Evolutionary conservation across 768 basidiomycete species (phyloP), one percentile per base, ranked within the genome.

Genomic region (Candolleomyces eurysporus): DNA sequence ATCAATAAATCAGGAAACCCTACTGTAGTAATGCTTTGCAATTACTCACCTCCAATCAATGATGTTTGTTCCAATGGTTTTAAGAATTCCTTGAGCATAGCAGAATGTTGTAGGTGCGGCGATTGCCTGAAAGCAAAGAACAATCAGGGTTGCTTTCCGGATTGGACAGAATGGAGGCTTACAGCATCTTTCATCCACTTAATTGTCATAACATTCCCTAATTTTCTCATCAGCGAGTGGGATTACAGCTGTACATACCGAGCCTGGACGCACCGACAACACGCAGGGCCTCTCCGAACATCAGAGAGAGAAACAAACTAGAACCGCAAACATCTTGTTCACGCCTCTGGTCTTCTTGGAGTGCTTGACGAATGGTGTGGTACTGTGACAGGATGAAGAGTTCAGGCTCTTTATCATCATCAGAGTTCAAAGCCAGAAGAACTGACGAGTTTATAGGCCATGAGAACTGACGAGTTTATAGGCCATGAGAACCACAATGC

Each of bases 221-320:
- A 11, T 14, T 21, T 54, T 43, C 26, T 26, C n/a, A 2, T 43
- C 42, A 30, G 14, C 19, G 36, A 16, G 6, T 5, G 10, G 36
- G 2, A n/a, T 16, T 26, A 26, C 5, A 9, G 42, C 14, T n/a
- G 21, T 9, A 22, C 11, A 8, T 22, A 17, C 19, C 7, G 9
- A 45, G 19, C 19, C 14, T 40, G 30, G 46, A 55, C 48, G 26
- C 19, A 57, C 60, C 60, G 21, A 57, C 36, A 11, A 46, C 21
- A 6, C 60, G 43, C 21, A 61, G 53, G 42, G 55, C 14, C 22
- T 61, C 60, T 4, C 60, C 60, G 1, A 48, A 21, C 48, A 61
- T 57, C 32, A 61, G 43, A 16, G 54, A 39, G 30, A 61, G 7
- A 32, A 61, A 61, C 16, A 61, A 39, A 39, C 54, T 61, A 1